Evolutionary conservation across 768 basidiomycete genomes (phyloP).

Genomic region (Lyophyllum shimeji): DNA sequence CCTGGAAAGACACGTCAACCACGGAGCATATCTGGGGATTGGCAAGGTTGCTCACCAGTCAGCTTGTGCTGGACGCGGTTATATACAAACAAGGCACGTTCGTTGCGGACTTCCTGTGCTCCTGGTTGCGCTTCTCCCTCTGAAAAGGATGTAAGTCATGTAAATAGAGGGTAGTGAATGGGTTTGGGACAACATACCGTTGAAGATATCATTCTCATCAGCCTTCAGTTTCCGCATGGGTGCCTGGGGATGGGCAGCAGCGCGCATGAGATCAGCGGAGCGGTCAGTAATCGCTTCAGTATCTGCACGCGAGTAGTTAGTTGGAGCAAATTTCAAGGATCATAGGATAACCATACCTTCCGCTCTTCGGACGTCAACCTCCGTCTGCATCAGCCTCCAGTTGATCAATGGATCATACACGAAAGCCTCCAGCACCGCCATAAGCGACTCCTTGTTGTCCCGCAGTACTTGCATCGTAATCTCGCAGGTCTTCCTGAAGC

Average conservation of each 20-base stretch:
- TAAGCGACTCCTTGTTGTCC: constrained; percentile 97
- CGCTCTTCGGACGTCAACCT: constrained; percentile 67
- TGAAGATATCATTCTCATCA: constrained; percentile 93
- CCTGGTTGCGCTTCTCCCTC: constrained; percentile 51
- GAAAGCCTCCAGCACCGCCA: constrained; percentile 98
- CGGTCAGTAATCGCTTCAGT: constrained; percentile 51
- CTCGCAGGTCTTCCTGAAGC: constrained; percentile 93
- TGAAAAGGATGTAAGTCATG: constrained; percentile 17
- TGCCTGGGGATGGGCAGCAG: constrained; percentile 74
- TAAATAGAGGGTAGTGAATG: not conserved
- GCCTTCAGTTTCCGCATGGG: constrained; percentile 82
- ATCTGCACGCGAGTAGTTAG: constrained; percentile 25
- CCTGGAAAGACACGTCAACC: constrained; percentile 42
- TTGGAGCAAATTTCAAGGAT: constrained; percentile 2
- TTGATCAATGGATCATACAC: constrained; percentile 98
- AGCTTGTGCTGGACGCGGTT: constrained; percentile 95
- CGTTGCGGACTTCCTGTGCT: constrained; percentile 88
- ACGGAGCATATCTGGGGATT: not conserved
- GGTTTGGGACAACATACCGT: constrained; percentile 49
- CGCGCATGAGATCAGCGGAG: constrained; percentile 62
- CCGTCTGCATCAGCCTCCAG: constrained; percentile 90
- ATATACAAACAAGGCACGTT: constrained; percentile 87
- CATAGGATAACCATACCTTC: constrained; percentile 48
- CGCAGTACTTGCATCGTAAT: constrained; percentile 97
- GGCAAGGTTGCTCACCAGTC: constrained; percentile 57